phyloP scores from a whole-genome alignment of 441 rosid species.

The Oxalis stricta region DNA sequence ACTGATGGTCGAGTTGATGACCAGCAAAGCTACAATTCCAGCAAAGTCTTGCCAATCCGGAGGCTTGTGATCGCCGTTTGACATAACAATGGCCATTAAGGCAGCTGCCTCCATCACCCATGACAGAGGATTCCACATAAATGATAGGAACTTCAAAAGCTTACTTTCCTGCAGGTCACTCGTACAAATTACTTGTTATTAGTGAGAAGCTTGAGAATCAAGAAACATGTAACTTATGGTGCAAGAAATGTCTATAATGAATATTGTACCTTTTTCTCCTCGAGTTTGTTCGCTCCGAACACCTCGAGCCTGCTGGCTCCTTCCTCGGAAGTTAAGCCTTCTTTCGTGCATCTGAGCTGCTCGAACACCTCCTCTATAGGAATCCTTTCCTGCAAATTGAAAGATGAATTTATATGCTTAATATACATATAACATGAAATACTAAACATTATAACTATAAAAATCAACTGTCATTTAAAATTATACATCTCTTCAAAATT shows the following conservation, averaged over 20 bases:
- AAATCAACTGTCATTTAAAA: too few relatives aligned
- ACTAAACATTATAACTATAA: too few relatives aligned
- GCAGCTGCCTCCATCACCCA: slow-evolving; percentile 99
- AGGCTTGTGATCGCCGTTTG: slow-evolving; percentile 61
- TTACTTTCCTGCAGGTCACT: slow-evolving; percentile 48
- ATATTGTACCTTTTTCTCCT: slow-evolving; percentile 68
- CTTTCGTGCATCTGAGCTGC: slow-evolving; percentile 59
- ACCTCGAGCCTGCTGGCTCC: slow-evolving; percentile 61
- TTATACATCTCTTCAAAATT: too few relatives aligned
- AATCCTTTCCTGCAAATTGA: slow-evolving; percentile 40
- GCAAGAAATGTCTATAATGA: not conserved
- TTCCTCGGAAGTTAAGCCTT: slow-evolving; percentile 56
- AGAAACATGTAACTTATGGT: not conserved
- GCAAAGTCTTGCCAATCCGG: slow-evolving; percentile 94
- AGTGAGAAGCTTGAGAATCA: too few relatives aligned
- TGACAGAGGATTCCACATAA: slow-evolving; percentile 94
- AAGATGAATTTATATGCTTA: too few relatives aligned
- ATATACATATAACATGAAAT: too few relatives aligned
- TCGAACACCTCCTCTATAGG: slow-evolving; percentile 88
- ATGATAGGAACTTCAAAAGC: slow-evolving; percentile 65
- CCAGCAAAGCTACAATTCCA: slow-evolving; percentile 49
- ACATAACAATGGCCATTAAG: slow-evolving; percentile 67
- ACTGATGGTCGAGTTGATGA: slow-evolving; percentile 87
- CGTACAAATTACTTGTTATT: not conserved
- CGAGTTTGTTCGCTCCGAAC: slow-evolving; percentile 81